Base-by-base conservation (phyloP, 495 filamentous ascomycete species). In the Hypoxylon fuscum region DNA sequence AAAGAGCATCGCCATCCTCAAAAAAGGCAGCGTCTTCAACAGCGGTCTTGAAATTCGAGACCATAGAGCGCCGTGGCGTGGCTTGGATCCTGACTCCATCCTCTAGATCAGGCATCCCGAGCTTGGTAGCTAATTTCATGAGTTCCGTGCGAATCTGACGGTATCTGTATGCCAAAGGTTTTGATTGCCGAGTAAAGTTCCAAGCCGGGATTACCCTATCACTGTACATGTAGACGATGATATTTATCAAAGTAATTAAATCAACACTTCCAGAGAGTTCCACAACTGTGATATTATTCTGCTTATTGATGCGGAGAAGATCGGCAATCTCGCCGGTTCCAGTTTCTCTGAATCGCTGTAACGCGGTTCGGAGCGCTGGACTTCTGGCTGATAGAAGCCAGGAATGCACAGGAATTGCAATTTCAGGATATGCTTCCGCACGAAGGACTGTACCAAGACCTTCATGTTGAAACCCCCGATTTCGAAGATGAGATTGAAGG, bases 181-280 rank as follows among this genome's bases (percentile, higher is more conserved):
- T 82, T 18, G 79, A 81, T 42, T 83, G 81, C 40, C 84, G 85
- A 10, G 85, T 87, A 52, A 79, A 83, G 44, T 93, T 88, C 95
- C 95, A 98, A 12, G 91, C 86, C 55, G 95, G 92, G 32, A 96
- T 77, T 21, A 94, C 77, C 20, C 74, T 81, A 65, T 98, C 95
- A 18, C 86, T 86, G 72, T 98, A 97, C 6, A 90, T 68, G 68
- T 90, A 98, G 29, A 91, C 81, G 0, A 88, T 83, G 5, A 97
- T 62, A 62, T 96, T 93, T 64, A 96, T 76, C 17, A 96, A 60
- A 2, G 90, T 85, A 44, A 95, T 70, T 40, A 92, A 81, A 67
- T 96, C 92, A 18, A 92, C 57, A 29, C 62, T 59, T 8, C 82
- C 87, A 35, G 83, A 77, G 17, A 96, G 85, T 12, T 79, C 74